Evolutionary conservation across 1,139 yeast species (phyloP).

Genomic region (Taphrina confusa): DNA sequence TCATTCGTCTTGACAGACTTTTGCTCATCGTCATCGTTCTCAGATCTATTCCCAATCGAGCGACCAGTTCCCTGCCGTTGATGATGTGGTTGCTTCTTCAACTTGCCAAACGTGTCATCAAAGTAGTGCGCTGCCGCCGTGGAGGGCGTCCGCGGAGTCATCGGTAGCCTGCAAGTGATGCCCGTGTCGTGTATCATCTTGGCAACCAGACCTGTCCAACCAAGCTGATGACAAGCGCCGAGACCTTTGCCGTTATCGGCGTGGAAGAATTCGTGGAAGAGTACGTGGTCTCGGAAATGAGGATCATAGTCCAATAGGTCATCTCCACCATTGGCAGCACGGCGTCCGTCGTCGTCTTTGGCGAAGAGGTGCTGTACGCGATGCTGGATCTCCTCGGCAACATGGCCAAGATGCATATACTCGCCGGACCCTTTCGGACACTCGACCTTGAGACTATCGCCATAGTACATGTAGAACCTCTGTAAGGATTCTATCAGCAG

Average conservation of each 20-base stretch:
- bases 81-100: conserved; percentile 30
- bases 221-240: conserved; percentile 95
- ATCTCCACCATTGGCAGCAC: conserved; percentile 77
- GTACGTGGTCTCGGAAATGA: conserved; percentile 71
- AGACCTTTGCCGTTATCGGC: conserved; percentile 95
- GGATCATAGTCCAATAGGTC: conserved; percentile 67
- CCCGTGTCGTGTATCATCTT: conserved; percentile 77
- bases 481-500: conserved; percentile 84
- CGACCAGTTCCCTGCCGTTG: conserved; percentile 35
- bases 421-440: conserved; percentile 90
- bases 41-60: conserved; percentile 28
- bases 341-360: conserved; percentile 67
- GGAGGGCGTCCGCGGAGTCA: conserved; percentile 46
- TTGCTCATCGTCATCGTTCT: conserved; percentile 12
- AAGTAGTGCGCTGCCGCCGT: conserved; percentile 49
- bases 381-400: conserved; percentile 89
- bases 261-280: conserved; percentile 87
- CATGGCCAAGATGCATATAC: conserved; percentile 78
- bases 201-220: conserved; percentile 95
- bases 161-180: conserved; percentile 40
- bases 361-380: conserved; percentile 78
- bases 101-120: conserved; percentile 45
- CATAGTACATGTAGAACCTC: conserved; percentile 86
- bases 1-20: conserved; percentile 31
- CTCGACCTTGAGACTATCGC: conserved; percentile 81